Percentiles rank a stretch among this genome's conserved stretches.
These are phyloP conservation scores for Inga oerstediana DNA, from an alignment of 306 rosid genomes.

Conservation along the genomic window DNA sequence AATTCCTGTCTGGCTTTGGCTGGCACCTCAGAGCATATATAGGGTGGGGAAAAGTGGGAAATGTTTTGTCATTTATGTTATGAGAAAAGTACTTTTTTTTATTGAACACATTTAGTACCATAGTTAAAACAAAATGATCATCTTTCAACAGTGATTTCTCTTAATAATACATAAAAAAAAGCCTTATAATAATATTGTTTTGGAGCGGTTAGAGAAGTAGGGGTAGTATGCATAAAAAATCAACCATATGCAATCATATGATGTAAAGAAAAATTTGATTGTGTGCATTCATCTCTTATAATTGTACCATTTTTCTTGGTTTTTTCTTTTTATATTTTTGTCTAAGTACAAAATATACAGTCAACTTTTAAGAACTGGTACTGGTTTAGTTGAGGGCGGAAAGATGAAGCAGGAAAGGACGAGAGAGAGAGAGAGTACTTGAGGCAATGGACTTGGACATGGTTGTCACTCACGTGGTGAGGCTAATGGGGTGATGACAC, in stretches of 20 bases:
- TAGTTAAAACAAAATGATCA: background rate
- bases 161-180: background rate
- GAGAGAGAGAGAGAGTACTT: constrained; percentile 3
- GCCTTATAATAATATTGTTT: background rate
- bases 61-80: background rate
- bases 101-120: background rate
- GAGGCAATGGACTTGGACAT: constrained; percentile 29
- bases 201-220: background rate
- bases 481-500: constrained; percentile 51
- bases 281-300: background rate
- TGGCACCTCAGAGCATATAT: background rate
- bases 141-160: no score
- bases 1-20: constrained; percentile 4
- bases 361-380: background rate
- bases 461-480: constrained; percentile 62
- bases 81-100: background rate
- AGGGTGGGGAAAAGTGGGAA: background rate
- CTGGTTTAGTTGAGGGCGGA: background rate
- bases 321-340: background rate
- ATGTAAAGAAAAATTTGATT: background rate
- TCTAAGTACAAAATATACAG: background rate
- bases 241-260: background rate
- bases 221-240: background rate
- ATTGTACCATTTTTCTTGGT: background rate
- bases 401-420: constrained; percentile 13